Evolutionary conservation across 2,329 filamentous ascomycete species (phyloP), one percentile per base, ranked within the genome.

Genomic region (Aspergillus ibericus): DNA sequence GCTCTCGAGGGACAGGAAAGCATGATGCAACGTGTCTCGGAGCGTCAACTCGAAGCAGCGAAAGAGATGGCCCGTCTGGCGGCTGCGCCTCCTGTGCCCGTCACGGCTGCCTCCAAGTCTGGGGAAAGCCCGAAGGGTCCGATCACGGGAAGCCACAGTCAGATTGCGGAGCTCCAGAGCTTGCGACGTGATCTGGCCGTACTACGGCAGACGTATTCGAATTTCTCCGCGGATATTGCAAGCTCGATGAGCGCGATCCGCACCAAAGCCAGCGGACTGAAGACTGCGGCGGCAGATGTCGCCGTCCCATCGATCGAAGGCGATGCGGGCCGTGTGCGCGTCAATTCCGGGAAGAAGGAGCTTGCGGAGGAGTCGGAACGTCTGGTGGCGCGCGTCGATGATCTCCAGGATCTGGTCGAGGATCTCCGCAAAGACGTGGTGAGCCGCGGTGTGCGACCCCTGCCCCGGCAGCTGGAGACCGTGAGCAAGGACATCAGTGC

Each of bases 361-460:
- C 85, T 99, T 60, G 90, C 89, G 52, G 83, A 88, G 25, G 93
- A 98, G 72, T 96, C 92, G 0, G 93, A 98, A 74, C 88, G 88
- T 62, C 87, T 99, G 57, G 93, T 99, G 65, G 89, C 87, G 66
- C 89, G 92, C 70, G 95, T 99, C 10, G 95, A 99, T 72, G 93
- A 98, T 70, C 83, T 99, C n/a, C 95, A 98, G 77, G 95, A 99
- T 74, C 82, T 95, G 55, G 91, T 99, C 18, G 95, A 99, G 75
- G 95, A 99, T 72, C 84, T 99, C 44, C 92, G 95, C 61, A 98
- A 99, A 79, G 95, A 99, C 71, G 95, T 99, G 47, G 95, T 99
- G 48, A 83, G 88, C 59, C 91, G 95, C 59, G 95, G 95, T 58
- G 95, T 99, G 47, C 89, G 95, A 35, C 95, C 95, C 8, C 81